A percentile compares a stretch with the other conserved stretches of the same genome.
phyloP scores from a whole-genome alignment of 495 filamentous ascomycete genomes.

The Amniculicola lignicola region DNA sequence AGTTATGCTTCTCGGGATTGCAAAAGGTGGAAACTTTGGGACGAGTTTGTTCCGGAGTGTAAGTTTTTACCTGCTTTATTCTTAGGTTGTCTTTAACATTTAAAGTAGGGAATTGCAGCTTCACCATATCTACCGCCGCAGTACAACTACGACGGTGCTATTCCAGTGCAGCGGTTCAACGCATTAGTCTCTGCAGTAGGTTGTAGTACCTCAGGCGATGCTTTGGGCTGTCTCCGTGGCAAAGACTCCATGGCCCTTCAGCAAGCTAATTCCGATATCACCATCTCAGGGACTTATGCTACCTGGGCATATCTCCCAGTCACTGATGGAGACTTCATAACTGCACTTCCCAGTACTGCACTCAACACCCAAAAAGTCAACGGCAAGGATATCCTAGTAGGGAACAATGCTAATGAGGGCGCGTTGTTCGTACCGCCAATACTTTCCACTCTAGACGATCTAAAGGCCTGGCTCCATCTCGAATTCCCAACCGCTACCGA shows the following conservation, averaged over 20 bases:
- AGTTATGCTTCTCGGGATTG: slow-evolving; percentile 15
- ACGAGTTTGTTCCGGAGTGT: slow-evolving; percentile 12
- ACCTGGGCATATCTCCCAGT: slow-evolving; percentile 12
- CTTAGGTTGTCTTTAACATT: neutral
- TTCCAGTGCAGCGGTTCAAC: slow-evolving; percentile 1
- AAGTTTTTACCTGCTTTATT: neutral
- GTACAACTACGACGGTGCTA: slow-evolving; percentile 9
- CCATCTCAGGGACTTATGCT: neutral
- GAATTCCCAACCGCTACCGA: slow-evolving; percentile 5
- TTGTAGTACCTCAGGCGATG: neutral
- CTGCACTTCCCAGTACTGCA: neutral
- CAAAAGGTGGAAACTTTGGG: slow-evolving; percentile 11
- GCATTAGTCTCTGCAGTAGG: slow-evolving; percentile 8
- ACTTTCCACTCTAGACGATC: slow-evolving; percentile 10
- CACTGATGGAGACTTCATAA: slow-evolving; percentile 13
- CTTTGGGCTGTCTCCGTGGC: slow-evolving; percentile 9
- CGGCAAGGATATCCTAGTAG: slow-evolving; percentile 4
- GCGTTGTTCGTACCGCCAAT: slow-evolving; percentile 3
- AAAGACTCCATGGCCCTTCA: slow-evolving; percentile 5
- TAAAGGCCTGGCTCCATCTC: slow-evolving; percentile 12
- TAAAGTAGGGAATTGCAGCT: slow-evolving; percentile 4
- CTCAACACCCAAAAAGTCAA: slow-evolving; percentile 3
- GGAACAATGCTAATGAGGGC: slow-evolving; percentile 27
- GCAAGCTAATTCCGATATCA: neutral
- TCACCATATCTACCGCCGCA: slow-evolving; percentile 14